Conservation (phyloP, 2,329 filamentous ascomycete genomes). For the Neurospora sp. region DNA sequence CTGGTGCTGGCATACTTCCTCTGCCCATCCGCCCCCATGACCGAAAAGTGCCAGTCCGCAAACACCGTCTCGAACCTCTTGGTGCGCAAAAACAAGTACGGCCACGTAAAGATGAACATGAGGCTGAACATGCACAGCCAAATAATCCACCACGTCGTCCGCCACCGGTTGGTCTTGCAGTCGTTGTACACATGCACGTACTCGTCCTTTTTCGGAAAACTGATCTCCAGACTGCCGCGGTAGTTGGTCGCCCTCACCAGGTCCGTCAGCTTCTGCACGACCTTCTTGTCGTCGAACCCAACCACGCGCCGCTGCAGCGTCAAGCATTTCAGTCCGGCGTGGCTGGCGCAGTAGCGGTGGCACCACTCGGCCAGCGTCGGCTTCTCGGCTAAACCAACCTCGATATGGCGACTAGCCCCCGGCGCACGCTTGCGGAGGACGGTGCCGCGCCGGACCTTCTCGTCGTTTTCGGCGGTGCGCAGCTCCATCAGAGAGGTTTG, state of each 20-base stretch:
- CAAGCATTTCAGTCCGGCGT: constrained; percentile 47
- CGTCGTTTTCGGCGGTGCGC: constrained; percentile 44
- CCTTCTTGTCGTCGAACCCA: constrained; percentile 48
- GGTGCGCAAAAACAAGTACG: constrained; percentile 56
- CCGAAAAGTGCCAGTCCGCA: constrained; percentile 50
- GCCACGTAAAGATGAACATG: constrained; percentile 62
- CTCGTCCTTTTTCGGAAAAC: constrained; percentile 47
- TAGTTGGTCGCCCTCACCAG: constrained; percentile 58
- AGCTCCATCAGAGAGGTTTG: constrained; percentile 33
- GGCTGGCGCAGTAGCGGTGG: constrained; percentile 52
- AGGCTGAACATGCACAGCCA: constrained; percentile 58
- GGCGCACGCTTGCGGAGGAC: constrained; percentile 43
- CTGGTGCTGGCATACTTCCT: constrained; percentile 43
- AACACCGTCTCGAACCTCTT: constrained; percentile 55
- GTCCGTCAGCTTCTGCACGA: constrained; percentile 42
- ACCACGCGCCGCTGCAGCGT: constrained; percentile 39
- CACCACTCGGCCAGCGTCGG: constrained; percentile 52
- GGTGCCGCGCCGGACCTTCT: constrained; percentile 56
- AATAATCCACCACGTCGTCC: constrained; percentile 51
- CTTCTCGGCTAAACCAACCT: constrained; percentile 29
- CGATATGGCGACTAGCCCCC: constrained; percentile 33
- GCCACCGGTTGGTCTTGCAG: constrained; percentile 53
- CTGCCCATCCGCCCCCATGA: constrained; percentile 21
- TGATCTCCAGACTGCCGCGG: constrained; percentile 47
- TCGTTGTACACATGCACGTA: constrained; percentile 54